These are phyloP conservation scores for Favolaschia claudopus DNA, from an alignment of 768 basidiomycete genomes.

Conservation along the genomic window DNA sequence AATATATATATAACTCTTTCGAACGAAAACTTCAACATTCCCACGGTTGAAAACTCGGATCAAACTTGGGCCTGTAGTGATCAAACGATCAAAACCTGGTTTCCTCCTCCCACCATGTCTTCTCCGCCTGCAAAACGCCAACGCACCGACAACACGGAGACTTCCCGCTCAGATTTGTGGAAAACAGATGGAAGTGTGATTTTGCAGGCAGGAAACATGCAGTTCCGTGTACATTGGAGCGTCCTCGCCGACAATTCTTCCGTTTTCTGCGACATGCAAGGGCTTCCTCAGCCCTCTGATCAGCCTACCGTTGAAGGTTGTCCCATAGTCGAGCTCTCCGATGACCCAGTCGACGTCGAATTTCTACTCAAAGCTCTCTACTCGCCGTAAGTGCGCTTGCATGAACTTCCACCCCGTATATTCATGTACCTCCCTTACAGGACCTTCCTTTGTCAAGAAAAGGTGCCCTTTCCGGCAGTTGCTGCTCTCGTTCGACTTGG, in stretches of 20 bases:
- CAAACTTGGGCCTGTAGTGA: too few species aligned
- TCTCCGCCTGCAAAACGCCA: conserved; percentile 1
- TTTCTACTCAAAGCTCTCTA: not conserved
- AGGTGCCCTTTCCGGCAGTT: too few species aligned
- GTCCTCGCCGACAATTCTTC: not conserved
- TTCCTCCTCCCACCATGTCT: not conserved
- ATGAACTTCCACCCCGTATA: too few species aligned
- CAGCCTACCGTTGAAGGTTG: conserved; percentile 10
- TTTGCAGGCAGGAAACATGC: not conserved
- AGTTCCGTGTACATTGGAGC: conserved; percentile 16
- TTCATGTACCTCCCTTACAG: too few species aligned
- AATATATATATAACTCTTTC: too few species aligned
- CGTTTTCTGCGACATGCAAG: conserved; percentile 10
- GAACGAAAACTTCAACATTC: too few species aligned
- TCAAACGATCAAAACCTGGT: too few species aligned
- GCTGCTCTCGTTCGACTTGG: conserved; percentile 11
- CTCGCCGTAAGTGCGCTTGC: not conserved
- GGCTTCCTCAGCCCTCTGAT: conserved; percentile 11
- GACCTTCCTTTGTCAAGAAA: too few species aligned
- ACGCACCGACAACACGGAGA: not conserved
- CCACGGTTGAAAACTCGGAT: too few species aligned
- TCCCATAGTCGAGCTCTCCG: conserved; percentile 5
- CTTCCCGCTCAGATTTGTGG: conserved; percentile 11
- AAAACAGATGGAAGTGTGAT: conserved; percentile 12
- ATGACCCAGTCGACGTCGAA: not conserved